These are phyloP conservation scores for Sarocladiaceae sp. DNA, from an alignment of 2,329 filamentous ascomycete genomes.

Conservation along the genomic window DNA sequence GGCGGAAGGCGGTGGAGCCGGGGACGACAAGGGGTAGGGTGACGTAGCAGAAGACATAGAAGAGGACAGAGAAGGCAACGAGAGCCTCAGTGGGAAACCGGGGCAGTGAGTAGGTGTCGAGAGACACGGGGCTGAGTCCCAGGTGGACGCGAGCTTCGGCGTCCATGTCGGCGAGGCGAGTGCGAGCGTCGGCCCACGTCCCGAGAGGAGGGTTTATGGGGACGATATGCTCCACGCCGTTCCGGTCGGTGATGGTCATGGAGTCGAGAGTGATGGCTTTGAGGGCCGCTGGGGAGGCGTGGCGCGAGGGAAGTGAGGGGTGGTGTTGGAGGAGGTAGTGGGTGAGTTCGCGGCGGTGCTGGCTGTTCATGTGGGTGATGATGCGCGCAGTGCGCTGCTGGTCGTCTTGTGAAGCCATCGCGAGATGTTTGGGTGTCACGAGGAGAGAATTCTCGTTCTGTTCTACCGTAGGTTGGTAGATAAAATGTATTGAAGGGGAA, in stretches of 20 bases:
- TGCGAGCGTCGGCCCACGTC: constrained; percentile 60
- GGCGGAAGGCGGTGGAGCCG: constrained; percentile 42
- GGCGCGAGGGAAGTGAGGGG: constrained; percentile 46
- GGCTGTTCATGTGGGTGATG: constrained; percentile 79
- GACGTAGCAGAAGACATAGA: constrained; percentile 48
- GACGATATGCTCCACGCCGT: constrained; percentile 42
- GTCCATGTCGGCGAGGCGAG: constrained; percentile 66
- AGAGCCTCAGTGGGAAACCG: constrained; percentile 36
- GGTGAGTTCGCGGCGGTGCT: constrained; percentile 68
- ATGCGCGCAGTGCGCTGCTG: constrained; percentile 29
- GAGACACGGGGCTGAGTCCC: constrained; percentile 43
- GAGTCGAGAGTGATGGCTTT: constrained; percentile 55
- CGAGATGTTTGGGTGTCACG: too few species aligned
- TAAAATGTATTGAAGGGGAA: too few species aligned
- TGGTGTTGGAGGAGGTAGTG: constrained; percentile 70
- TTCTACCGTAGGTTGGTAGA: too few species aligned
- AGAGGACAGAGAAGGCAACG: constrained; percentile 47
- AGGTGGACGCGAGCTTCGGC: constrained; percentile 50
- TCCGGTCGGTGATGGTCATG: constrained; percentile 53
- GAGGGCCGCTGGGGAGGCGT: constrained; percentile 46
- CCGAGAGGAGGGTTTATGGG: constrained; percentile 64
- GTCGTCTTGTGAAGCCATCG: constrained; percentile 14
- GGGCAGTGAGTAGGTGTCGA: constrained; percentile 36
- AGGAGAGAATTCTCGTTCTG: too few species aligned
- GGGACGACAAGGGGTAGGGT: constrained; percentile 42